phyloP scores from a whole-genome alignment of 768 basidiomycete genomes.

The Dacryopinax spathularia region DNA sequence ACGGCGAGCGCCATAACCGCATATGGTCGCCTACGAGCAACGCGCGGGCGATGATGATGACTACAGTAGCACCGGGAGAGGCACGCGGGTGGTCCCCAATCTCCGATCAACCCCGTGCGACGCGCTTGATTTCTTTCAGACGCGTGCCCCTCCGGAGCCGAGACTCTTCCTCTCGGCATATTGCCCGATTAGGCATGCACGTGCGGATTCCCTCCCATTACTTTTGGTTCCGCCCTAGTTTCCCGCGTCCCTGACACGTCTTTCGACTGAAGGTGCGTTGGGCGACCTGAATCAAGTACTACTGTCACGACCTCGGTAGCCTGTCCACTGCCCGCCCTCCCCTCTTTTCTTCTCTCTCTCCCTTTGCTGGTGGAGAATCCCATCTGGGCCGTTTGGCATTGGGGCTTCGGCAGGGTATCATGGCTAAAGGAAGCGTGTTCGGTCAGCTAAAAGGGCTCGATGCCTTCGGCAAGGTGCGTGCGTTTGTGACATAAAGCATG shows the following conservation, averaged over 20 bases:
- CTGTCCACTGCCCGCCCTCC: neutral
- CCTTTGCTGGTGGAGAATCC: neutral
- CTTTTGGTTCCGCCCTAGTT: neutral
- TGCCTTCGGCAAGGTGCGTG: slow-evolving; percentile 92
- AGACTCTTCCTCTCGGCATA: neutral
- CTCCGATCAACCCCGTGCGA: neutral
- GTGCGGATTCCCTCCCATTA: neutral
- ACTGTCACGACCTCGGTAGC: too few species aligned
- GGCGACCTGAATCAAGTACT: too few species aligned
- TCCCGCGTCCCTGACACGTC: slow-evolving; percentile 1
- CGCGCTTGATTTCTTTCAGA: slow-evolving; percentile 1
- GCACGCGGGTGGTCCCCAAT: too few species aligned
- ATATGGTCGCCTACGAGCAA: neutral
- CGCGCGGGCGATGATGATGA: too few species aligned
- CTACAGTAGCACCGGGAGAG: too few species aligned
- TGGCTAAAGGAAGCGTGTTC: slow-evolving; percentile 27
- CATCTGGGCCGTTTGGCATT: neutral
- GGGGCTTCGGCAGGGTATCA: slow-evolving; percentile 9
- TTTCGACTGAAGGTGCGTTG: too few species aligned
- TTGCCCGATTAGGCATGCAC: neutral
- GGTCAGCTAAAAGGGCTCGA: slow-evolving; percentile 69
- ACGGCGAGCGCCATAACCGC: neutral
- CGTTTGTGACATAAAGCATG: neutral
- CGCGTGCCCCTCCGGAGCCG: neutral
- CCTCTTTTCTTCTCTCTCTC: neutral